Conservation (phyloP, 441 rosid species). For the Pelargonium fulgidum region DNA sequence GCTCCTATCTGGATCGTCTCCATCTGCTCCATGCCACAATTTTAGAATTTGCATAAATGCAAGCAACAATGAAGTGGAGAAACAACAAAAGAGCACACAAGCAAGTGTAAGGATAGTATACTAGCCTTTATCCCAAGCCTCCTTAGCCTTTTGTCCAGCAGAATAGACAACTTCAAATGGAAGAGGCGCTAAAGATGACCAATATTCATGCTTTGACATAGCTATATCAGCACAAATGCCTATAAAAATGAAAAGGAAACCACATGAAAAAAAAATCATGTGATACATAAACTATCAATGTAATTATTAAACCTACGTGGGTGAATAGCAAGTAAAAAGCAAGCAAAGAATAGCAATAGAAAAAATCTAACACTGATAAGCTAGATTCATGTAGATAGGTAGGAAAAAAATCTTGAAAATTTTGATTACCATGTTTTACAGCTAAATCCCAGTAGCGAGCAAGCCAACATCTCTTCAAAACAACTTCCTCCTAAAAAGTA, state of each 20-base stretch:
- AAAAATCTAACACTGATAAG: not conserved
- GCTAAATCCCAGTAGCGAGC: constrained; percentile 96
- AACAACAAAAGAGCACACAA: constrained; percentile 17
- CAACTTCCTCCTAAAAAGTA: constrained; percentile 83
- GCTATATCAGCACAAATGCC: constrained; percentile 89
- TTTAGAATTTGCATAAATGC: constrained; percentile 19
- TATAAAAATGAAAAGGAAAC: constrained; percentile 25
- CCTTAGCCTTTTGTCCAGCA: constrained; percentile 92
- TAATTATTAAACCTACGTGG: not conserved
- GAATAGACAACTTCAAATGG: constrained; percentile 91
- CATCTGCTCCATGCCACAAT: constrained; percentile 35
- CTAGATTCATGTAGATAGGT: not conserved
- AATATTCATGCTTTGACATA: constrained; percentile 59
- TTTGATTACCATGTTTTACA: constrained; percentile 63
- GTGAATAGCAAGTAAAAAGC: not conserved
- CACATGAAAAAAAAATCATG: constrained; percentile 12
- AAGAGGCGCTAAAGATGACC: constrained; percentile 97
- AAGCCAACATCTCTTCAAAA: constrained; percentile 99
- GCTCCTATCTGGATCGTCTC: constrained; percentile 43
- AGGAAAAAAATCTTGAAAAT: not conserved
- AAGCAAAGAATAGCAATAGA: not conserved
- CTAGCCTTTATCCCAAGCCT: constrained; percentile 65
- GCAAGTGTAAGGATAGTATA: constrained; percentile 11
- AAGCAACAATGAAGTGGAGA: not conserved
- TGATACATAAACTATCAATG: not conserved